Evolutionary conservation across 2,329 filamentous ascomycete genomes (phyloP), one percentile per base, ranked within the genome.

Genomic region (Hymenoscyphus scutula): DNA sequence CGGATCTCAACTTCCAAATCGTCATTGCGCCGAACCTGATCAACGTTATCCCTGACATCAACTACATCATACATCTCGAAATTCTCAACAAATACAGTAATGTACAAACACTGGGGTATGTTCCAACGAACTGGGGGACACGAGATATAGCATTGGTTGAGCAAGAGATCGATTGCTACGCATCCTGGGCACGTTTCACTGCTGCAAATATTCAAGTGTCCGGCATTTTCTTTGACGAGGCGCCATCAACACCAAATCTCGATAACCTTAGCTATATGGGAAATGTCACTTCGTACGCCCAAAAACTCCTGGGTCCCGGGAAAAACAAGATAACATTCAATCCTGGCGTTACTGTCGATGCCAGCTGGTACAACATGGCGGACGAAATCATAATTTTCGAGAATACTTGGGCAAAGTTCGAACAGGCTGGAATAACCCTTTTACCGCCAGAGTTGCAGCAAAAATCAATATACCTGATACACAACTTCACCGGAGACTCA

Each of bases 71-170:
- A 51, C 64, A 63, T n/a, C 61, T 70, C 13, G 38, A 62, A 37
- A 59, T 53, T 1, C 37, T 70, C 30, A 70, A 69, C 54, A 70
- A 60, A 32, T 62, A 62, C 41, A 56, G 68, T 4, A 76, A 72
- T 15, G 74, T 77, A 13, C 67, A 72, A 0, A 72, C 75, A 4
- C 64, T 80, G 17, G 77, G 78, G 15, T 80, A 80, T 64, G 74
- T 79, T 29, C 71, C 72, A 6, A 78, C 76, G 1, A 61, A 63
- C 5, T 77, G 77, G 61, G 76, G 70, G 1, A 65, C 64, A 1
- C 66, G 74, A 19, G 65, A 72, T 55, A 62, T 74, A n/a, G 58
- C 69, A 2, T 69, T 69, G 2, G 74, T 80, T 17, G 64, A 74
- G 27, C 62, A 68, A 2, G 75, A 79, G 17, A 70, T 80, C 34